These are phyloP conservation scores for Paramecium octaurelia DNA, from an alignment of 73 alveolate species.

Conservation along the genomic window DNA sequence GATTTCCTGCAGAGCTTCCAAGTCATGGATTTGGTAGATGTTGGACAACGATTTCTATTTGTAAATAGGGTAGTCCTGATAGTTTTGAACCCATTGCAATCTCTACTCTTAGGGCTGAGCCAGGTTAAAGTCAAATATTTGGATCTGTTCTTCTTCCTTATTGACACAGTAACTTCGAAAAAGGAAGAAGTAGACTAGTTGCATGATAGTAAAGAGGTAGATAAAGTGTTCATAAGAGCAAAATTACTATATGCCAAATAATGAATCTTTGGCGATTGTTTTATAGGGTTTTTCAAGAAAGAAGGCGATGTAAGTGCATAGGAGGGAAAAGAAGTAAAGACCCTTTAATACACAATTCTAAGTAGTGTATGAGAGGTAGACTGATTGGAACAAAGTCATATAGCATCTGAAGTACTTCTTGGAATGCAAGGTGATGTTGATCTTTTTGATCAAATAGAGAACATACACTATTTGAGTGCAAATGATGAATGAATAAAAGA, in stretches of 20 bases:
- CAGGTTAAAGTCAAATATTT: not conserved
- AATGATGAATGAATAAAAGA: not conserved
- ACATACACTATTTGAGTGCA: not conserved
- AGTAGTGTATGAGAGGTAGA: not conserved
- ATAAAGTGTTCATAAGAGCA: conserved; percentile 12
- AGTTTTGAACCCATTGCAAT: not conserved
- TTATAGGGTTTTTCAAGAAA: not conserved
- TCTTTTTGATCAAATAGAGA: not conserved
- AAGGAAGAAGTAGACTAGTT: not conserved
- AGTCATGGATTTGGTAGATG: not conserved
- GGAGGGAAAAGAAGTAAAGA: not conserved
- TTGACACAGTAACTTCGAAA: not conserved
- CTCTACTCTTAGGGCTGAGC: not conserved
- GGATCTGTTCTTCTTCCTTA: not conserved
- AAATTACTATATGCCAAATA: not conserved
- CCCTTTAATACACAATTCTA: not conserved
- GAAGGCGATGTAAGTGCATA: not conserved
- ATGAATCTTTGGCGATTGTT: not conserved
- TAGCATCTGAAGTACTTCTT: not conserved
- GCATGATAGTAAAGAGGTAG: not conserved
- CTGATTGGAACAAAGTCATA: not conserved
- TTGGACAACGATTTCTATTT: not conserved
- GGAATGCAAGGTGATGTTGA: not conserved
- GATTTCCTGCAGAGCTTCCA: not conserved
- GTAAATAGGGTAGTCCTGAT: not conserved